Base-by-base conservation (phyloP, 805 yeast species). In the Nakazawaea ernobii region DNA sequence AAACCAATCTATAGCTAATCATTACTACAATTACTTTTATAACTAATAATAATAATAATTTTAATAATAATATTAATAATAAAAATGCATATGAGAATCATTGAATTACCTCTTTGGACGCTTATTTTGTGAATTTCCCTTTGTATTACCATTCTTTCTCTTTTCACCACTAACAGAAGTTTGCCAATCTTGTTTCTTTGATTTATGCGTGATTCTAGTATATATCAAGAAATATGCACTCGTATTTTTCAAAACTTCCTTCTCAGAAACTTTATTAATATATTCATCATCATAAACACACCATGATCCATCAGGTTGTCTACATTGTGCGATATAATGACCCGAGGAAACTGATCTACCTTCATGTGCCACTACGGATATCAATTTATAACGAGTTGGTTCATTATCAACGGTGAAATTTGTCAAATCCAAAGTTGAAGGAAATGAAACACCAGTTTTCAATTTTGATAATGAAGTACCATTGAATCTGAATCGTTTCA, bases 221-320 rank as follows among this genome's bases (percentile, higher is more conserved):
- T 94, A 94, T 17, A 94, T 71, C 64, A 94, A 73, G 51, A 91
- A 91, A 66, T 94, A 94, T 5, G 98, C 98, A 33, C 89, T 80
- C 11, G 92, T 86, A 59, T 92, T 96, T 54, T 79, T 79, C 53
- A 89, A 70, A 3, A 88, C 96, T 39, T 77, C 80, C 48, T 78
- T 73, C 57, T 87, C 94, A 32, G 83, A 73, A 46, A 87, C 81
- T 50, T 72, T 73, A 58, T 87, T 85, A 55, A 88, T 81, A 58
- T 84, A 80, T 58, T 94, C 99, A 62, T 94, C 99, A 61, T 94
- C 98, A 64, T 92, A 94, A 8, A 89, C 83, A 28, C 89, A 83
- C 99, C 98, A 94, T 1, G 84, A 67, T 1, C 90, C 92, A 65
- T 87, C 94, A 1, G 97, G 96, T 65, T 91, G 97, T 52, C 85